A percentile compares a stretch with the other conserved stretches of the same genome.
These are phyloP conservation scores for Aspergillus asperescens DNA, from an alignment of 495 filamentous ascomycete genomes.

Conservation along the genomic window DNA sequence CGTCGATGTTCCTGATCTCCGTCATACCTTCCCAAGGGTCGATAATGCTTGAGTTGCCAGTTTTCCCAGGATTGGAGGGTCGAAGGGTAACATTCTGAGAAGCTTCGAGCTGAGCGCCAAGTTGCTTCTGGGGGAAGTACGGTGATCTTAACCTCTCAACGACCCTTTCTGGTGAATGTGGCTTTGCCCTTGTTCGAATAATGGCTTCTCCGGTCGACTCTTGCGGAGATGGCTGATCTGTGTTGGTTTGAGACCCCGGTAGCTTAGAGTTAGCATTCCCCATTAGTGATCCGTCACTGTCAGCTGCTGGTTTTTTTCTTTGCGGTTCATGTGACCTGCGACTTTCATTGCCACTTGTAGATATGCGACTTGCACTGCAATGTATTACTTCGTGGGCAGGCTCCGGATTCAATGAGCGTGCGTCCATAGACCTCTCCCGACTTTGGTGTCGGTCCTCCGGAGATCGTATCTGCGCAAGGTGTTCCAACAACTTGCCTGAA, in stretches of 20 bases:
- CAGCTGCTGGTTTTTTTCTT: background rate
- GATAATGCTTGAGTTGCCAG: background rate
- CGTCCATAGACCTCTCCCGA: background rate
- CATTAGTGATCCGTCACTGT: background rate
- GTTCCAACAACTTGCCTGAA: constrained; percentile 3
- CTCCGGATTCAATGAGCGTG: background rate
- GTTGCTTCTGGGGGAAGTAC: background rate
- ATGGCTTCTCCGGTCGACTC: background rate
- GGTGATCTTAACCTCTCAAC: background rate
- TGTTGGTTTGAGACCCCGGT: background rate
- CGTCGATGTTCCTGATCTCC: constrained; percentile 40
- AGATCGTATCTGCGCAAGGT: background rate
- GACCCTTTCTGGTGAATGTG: background rate
- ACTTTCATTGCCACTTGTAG: background rate
- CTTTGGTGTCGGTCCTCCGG: background rate
- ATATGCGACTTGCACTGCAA: background rate
- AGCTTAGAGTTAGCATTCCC: background rate
- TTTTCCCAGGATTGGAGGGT: background rate
- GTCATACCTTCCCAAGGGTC: constrained; percentile 38
- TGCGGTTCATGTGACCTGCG: background rate
- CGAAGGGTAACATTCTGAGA: background rate
- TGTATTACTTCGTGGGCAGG: background rate
- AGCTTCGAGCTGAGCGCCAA: background rate
- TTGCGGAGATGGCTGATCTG: background rate
- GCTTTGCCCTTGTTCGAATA: background rate